Percentiles rank a stretch among this genome's conserved stretches.
Conservation (phyloP, 2,329 filamentous ascomycete genomes). For the Pseudogymnoascus sp. region DNA sequence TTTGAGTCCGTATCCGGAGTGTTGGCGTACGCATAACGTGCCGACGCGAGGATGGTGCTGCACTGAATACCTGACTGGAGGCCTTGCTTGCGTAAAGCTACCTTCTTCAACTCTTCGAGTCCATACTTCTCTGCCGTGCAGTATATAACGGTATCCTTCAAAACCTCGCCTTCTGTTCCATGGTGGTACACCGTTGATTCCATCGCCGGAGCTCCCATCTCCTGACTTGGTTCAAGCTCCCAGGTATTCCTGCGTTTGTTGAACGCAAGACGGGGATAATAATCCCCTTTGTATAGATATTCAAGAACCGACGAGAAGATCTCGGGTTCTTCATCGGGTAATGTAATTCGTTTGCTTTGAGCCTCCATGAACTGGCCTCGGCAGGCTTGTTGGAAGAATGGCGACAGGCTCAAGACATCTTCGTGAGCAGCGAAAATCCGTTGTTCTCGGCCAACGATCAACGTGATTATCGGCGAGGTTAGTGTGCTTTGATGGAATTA, state of each 20-base stretch:
- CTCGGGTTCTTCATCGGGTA: constrained; percentile 81
- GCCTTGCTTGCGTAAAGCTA: constrained; percentile 81
- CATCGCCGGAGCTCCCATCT: constrained; percentile 24
- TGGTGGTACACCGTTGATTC: constrained; percentile 56
- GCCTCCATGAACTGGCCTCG: constrained; percentile 54
- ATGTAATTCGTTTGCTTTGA: constrained; percentile 60
- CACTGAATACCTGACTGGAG: constrained; percentile 75
- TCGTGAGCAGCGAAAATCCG: constrained; percentile 89
- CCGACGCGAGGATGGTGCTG: constrained; percentile 75
- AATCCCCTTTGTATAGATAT: constrained; percentile 90
- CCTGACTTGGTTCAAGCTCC: constrained; percentile 55
- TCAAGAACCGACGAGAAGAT: constrained; percentile 86
- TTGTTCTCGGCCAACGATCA: constrained; percentile 71
- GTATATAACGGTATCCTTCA: constrained; percentile 88
- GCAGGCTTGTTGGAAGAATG: constrained; percentile 65
- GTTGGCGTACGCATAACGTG: constrained; percentile 82
- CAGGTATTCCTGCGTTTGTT: constrained; percentile 74
- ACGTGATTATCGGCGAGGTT: constrained; percentile 65
- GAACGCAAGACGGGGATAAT: constrained; percentile 74
- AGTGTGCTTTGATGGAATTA: constrained; percentile 36
- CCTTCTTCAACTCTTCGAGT: constrained; percentile 73
- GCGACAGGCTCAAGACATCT: constrained; percentile 68
- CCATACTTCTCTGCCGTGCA: constrained; percentile 81
- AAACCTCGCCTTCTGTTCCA: constrained; percentile 52
- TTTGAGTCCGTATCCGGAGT: constrained; percentile 89